Base-by-base conservation (phyloP, 192 early-diverging fungal genomes). In the Linnemannia schmuckeri region DNA sequence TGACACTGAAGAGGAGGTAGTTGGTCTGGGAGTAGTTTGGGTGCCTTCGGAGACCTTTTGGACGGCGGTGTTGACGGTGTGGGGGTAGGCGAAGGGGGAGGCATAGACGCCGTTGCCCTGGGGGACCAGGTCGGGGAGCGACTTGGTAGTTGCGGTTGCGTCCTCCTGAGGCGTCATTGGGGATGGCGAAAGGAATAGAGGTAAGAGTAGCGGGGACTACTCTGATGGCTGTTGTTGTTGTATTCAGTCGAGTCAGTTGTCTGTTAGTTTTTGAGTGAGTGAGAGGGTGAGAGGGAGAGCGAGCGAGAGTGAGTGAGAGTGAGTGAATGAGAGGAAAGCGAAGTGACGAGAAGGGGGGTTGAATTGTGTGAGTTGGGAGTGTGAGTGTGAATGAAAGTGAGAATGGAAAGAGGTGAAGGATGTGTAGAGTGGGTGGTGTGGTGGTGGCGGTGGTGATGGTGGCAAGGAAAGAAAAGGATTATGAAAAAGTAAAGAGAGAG, bases 41-140 rank as follows among this genome's bases (percentile, higher is more conserved):
- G 76, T 78, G 76, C 76, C 76, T 44, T 78, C 76, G 33, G 76
- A 78, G 46, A 70, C 57, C 57, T 66, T 38, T 40, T 78, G 76
- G 18, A 78, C 5, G 44, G 44, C 22, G 6, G 61, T 24, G 63
- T 78, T 78, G 42, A 66, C 10, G 30, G 61, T 35, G 30, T 66
- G 61, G 0, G 61, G 61, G 61, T 66, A 33, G n/a, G 30, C 61
- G 61, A 33, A 15, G 12, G 61, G 61, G 12, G 12, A 33, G 2
- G 30, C 40, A 42, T 49, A 75, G 46, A 47, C 70, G 52, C 27
- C 33, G 42, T 71, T 70, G 57, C 37, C 42, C 41, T 66, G 76
- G 12, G 27, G 40, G 1, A 37, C n/a, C 57, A 41, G 0, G 61
- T 77, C 24, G 15, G 74, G 22, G 30, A 44, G 27, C 15, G 12